A percentile compares a stretch with the other conserved stretches of the same genome.
phyloP scores from a whole-genome alignment of 257 asterid genomes.

The Buddleja alternifolia region DNA sequence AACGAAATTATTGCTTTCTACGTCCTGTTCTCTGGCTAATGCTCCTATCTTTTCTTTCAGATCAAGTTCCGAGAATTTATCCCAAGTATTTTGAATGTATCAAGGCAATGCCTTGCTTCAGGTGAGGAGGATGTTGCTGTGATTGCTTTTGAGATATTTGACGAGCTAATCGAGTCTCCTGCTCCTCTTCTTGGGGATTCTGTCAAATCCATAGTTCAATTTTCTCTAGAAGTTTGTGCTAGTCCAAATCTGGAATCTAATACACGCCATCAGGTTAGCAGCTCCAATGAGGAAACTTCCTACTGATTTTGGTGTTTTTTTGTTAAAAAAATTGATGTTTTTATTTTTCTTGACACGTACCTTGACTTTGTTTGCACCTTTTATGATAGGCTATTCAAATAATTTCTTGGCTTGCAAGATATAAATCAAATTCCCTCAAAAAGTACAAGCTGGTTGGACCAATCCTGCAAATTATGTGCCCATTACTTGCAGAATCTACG shows the following conservation, averaged over 20 bases:
- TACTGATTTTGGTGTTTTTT: constrained; percentile 5
- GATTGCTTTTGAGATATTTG: constrained; percentile 97
- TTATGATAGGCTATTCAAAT: constrained; percentile 91
- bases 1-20: constrained; percentile 16
- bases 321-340: constrained; percentile 4
- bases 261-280: constrained; percentile 93
- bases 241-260: constrained; percentile 76
- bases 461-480: constrained; percentile 94
- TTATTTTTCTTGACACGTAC: constrained; percentile 24
- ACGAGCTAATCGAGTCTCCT: constrained; percentile 98
- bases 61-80: constrained; percentile 91
- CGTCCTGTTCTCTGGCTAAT: constrained; percentile 12
- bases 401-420: constrained; percentile 96
- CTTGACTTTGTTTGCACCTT: constrained; percentile 26
- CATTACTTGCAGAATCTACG: constrained; percentile 87
- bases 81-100: constrained; percentile 93
- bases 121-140: constrained; percentile 98
- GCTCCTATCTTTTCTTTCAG: constrained; percentile 45
- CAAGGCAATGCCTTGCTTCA: constrained; percentile 96
- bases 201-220: constrained; percentile 89
- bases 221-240: constrained; percentile 96
- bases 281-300: constrained; percentile 11
- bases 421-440: constrained; percentile 83
- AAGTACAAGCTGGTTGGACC: constrained; percentile 96
- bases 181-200: constrained; percentile 99